Conservation (phyloP, 2,329 filamentous ascomycete species). For the Emmonsiellopsis sp. region DNA sequence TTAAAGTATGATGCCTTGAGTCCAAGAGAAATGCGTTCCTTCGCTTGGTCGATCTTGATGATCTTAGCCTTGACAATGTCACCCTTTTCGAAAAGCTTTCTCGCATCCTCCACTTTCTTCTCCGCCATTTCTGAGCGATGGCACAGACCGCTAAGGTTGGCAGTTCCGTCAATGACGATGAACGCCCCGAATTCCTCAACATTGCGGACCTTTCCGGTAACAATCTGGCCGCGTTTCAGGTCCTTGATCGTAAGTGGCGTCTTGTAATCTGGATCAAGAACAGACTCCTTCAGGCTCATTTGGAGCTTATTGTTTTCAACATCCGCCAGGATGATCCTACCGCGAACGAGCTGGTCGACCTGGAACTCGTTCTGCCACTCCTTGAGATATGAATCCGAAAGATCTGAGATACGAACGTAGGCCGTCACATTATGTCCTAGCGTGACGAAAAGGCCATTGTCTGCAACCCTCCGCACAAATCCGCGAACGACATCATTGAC, state of each 20-base stretch:
- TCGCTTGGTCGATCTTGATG: conserved; percentile 63
- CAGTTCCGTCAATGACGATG: conserved; percentile 76
- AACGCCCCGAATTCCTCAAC: conserved; percentile 95
- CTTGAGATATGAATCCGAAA: conserved; percentile 86
- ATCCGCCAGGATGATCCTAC: conserved; percentile 69
- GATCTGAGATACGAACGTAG: conserved; percentile 74
- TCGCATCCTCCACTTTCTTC: conserved; percentile 69
- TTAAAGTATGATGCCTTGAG: conserved; percentile 89
- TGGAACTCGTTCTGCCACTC: conserved; percentile 90
- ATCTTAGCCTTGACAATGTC: conserved; percentile 91
- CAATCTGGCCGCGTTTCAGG: conserved; percentile 65
- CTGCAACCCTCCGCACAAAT: conserved; percentile 81
- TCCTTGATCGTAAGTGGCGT: conserved; percentile 66
- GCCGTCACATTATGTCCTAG: conserved; percentile 73
- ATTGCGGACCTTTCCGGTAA: conserved; percentile 86
- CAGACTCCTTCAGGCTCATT: conserved; percentile 77
- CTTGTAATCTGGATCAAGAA: conserved; percentile 68
- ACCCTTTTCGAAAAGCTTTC: conserved; percentile 78
- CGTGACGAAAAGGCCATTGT: conserved; percentile 80
- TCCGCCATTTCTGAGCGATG: conserved; percentile 90
- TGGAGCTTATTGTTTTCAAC: conserved; percentile 61
- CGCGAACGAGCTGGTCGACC: conserved; percentile 81
- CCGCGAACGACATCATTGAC: conserved; percentile 75
- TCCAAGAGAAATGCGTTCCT: conserved; percentile 76
- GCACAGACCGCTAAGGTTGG: conserved; percentile 85